Evolutionary conservation across 1,284 basidiomycete species (phyloP).

Genomic region (Rhodotorula sp.): DNA sequence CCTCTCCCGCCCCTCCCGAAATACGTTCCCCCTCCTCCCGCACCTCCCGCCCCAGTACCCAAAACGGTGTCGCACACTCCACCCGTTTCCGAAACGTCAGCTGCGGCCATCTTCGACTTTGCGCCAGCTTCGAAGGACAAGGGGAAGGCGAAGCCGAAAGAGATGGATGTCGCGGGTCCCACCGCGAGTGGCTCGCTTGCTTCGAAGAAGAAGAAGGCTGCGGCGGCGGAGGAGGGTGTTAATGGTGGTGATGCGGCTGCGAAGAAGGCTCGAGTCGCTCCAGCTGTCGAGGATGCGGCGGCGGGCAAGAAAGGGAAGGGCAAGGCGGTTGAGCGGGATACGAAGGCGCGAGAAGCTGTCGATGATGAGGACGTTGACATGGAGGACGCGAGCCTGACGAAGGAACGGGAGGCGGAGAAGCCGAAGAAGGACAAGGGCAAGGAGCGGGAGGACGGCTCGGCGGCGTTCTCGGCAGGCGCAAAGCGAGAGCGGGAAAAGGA

Average conservation of each 20-base stretch:
- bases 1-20: slow-evolving; percentile 43
- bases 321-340: background rate
- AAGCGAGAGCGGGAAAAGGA: slow-evolving; percentile 19
- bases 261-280: background rate
- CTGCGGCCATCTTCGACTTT: too few species aligned
- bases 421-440: slow-evolving; percentile 8
- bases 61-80: background rate
- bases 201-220: background rate
- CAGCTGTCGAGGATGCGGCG: background rate
- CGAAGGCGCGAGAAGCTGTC: background rate
- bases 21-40: slow-evolving; percentile 16
- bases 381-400: too few species aligned
- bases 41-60: background rate
- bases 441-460: background rate
- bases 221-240: background rate
- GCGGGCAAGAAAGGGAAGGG: slow-evolving; percentile 1
- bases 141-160: slow-evolving; percentile 5
- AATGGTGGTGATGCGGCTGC: background rate
- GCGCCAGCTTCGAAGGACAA: background rate
- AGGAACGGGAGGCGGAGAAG: background rate
- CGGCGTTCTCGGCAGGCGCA: too few species aligned
- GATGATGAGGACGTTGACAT: background rate
- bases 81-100: too few species aligned
- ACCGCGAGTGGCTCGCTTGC: background rate
- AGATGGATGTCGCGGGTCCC: background rate